Percentiles rank a stretch among this genome's conserved stretches.
Evolutionary conservation across 352 stramenopile genomes (phyloP).

Genomic region (Globisporangium alternatum): DNA sequence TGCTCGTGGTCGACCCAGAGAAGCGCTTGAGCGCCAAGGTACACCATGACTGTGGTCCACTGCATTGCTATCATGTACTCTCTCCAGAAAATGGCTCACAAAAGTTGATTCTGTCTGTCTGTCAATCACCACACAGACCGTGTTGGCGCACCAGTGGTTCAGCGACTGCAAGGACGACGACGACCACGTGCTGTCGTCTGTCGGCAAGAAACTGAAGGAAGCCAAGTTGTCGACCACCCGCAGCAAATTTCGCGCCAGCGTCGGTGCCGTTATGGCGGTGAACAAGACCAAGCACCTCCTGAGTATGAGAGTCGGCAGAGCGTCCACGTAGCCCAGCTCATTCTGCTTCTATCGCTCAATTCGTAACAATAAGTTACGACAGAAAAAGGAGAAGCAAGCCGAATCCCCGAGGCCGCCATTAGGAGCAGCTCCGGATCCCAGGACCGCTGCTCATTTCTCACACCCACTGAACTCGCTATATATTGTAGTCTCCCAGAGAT

Average conservation of each 20-base stretch:
- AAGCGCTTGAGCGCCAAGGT: conserved; percentile 65
- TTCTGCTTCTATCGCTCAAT: neutral
- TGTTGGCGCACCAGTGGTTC: conserved; percentile 75
- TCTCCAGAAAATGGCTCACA: neutral
- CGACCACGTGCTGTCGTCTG: conserved; percentile 40
- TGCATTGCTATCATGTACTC: neutral
- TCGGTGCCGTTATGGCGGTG: conserved; percentile 70
- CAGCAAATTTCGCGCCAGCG: conserved; percentile 66
- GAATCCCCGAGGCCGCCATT: neutral
- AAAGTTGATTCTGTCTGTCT: neutral
- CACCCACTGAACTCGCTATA: neutral
- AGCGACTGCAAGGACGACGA: conserved; percentile 63
- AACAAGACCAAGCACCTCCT: conserved; percentile 77
- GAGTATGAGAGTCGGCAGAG: conserved; percentile 27
- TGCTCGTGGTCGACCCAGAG: conserved; percentile 90
- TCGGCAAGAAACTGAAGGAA: conserved; percentile 82
- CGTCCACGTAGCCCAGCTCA: conserved; percentile 21
- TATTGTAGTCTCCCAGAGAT: neutral
- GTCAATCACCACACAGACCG: conserved; percentile 22
- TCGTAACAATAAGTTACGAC: neutral
- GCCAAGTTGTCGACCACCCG: conserved; percentile 45
- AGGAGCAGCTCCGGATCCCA: neutral
- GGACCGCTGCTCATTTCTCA: neutral
- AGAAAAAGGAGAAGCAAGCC: neutral
- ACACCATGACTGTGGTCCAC: neutral